Percentiles rank a stretch among this genome's conserved stretches.
Conservation (phyloP, 2,329 filamentous ascomycete species). For the Apiospora marii region DNA sequence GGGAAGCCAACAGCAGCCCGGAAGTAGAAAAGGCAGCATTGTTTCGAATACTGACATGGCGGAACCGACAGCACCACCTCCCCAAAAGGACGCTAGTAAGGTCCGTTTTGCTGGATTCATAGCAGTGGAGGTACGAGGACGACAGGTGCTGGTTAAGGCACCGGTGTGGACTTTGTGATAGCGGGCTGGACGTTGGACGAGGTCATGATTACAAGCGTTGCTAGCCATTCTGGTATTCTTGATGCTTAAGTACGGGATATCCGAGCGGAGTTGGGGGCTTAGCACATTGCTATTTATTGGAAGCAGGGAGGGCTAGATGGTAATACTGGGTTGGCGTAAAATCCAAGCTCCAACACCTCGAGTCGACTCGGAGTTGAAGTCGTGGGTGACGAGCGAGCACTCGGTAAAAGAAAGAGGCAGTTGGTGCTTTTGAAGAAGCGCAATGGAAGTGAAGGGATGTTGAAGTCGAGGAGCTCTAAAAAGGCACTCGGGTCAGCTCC, state of each 20-base stretch:
- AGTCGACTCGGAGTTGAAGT: conserved; percentile 1
- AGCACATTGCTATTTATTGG: conserved; percentile 18
- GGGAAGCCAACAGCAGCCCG: conserved; percentile 37
- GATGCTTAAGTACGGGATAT: background rate
- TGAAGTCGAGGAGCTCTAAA: background rate
- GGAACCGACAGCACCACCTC: conserved; percentile 43
- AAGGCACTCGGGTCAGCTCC: background rate
- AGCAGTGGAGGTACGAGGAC: conserved; percentile 76
- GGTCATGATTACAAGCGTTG: conserved; percentile 18
- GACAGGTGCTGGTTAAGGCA: conserved; percentile 78
- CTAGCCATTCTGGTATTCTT: conserved; percentile 4
- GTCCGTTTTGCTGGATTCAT: conserved; percentile 81
- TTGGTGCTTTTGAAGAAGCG: background rate
- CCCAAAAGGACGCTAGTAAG: conserved; percentile 58
- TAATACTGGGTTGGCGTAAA: background rate
- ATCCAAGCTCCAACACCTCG: background rate
- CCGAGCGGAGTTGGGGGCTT: conserved; percentile 13
- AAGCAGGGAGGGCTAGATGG: background rate
- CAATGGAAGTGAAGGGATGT: background rate
- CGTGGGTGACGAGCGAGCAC: conserved; percentile 8
- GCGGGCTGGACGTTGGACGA: background rate
- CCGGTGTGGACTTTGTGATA: conserved; percentile 69
- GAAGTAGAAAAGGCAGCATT: conserved; percentile 44
- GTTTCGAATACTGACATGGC: conserved; percentile 52
- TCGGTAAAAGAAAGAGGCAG: background rate